These are phyloP conservation scores for Colletotrichum liriopes DNA, from an alignment of 2,329 filamentous ascomycete species.

Conservation along the genomic window DNA sequence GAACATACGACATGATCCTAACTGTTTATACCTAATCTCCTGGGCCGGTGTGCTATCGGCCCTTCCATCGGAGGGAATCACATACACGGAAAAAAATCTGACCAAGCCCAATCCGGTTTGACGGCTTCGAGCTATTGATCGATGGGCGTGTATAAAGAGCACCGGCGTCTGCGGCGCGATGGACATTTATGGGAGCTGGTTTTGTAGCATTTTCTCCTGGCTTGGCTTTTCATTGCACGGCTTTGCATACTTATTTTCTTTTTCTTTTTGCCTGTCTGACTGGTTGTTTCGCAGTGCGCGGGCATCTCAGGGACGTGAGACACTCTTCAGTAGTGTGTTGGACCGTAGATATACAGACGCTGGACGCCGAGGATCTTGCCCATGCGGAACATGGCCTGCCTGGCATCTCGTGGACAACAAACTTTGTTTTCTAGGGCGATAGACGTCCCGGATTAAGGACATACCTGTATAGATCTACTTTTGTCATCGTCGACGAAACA, in stretches of 20 bases:
- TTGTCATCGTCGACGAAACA: background rate
- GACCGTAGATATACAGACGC: slow-evolving; percentile 25
- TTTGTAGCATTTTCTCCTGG: slow-evolving; percentile 28
- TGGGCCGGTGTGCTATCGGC: slow-evolving; percentile 14
- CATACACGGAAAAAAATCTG: slow-evolving; percentile 16
- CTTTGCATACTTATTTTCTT: background rate
- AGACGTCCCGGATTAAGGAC: background rate
- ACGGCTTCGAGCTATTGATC: background rate
- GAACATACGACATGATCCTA: slow-evolving; percentile 43
- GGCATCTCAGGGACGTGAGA: slow-evolving; percentile 14
- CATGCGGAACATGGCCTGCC: slow-evolving; percentile 19
- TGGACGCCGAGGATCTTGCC: background rate
- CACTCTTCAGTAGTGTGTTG: background rate
- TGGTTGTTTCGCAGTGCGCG: slow-evolving; percentile 41
- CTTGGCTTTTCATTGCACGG: background rate
- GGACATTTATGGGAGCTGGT: slow-evolving; percentile 36
- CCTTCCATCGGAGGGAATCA: slow-evolving; percentile 30
- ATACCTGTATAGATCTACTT: slow-evolving; percentile 3
- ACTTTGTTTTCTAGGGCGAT: background rate
- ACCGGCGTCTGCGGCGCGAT: slow-evolving; percentile 43
- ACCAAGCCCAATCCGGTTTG: slow-evolving; percentile 1
- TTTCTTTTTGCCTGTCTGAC: background rate
- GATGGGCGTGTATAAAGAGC: slow-evolving; percentile 38
- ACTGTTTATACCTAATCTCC: slow-evolving; percentile 44
- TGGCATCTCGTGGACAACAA: slow-evolving; percentile 11